A percentile compares a stretch with the other conserved stretches of the same genome.
Evolutionary conservation across 495 filamentous ascomycete genomes (phyloP).

Genomic region (Penicillium paxilli): DNA sequence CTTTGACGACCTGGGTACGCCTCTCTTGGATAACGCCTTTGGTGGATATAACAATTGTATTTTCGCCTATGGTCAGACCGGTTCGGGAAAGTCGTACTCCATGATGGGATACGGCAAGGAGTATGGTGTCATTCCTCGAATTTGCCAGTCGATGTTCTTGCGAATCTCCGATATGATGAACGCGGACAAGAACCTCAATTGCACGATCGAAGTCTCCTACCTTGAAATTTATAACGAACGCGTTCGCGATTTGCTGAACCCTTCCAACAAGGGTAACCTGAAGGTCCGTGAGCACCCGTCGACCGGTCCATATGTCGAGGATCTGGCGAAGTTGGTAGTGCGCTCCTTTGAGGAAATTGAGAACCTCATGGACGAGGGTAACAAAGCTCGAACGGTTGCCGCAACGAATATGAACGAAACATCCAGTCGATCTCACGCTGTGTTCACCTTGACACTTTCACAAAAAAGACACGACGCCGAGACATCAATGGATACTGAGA

Average conservation of each 20-base stretch:
- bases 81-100: slow-evolving; percentile 97
- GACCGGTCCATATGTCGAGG: slow-evolving; percentile 96
- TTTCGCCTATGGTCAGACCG: slow-evolving; percentile 98
- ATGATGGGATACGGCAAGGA: slow-evolving; percentile 99
- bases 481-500: slow-evolving; percentile 94
- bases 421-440: slow-evolving; percentile 94
- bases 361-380: slow-evolving; percentile 97
- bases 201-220: slow-evolving; percentile 97
- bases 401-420: slow-evolving; percentile 99
- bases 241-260: slow-evolving; percentile 94
- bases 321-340: slow-evolving; percentile 97
- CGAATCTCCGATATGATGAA: slow-evolving; percentile 71
- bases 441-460: slow-evolving; percentile 94
- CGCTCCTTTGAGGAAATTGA: slow-evolving; percentile 94
- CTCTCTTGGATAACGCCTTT: slow-evolving; percentile 96
- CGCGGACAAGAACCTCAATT: slow-evolving; percentile 74
- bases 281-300: slow-evolving; percentile 98
- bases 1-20: slow-evolving; percentile 83
- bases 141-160: slow-evolving; percentile 96
- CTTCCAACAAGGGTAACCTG: slow-evolving; percentile 92
- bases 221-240: slow-evolving; percentile 99
- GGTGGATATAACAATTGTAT: slow-evolving; percentile 99
- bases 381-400: slow-evolving; percentile 96
- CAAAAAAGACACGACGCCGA: slow-evolving; percentile 92
- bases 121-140: slow-evolving; percentile 93